Evolutionary conservation across 257 asterid genomes (phyloP).

Genomic region (Echium plantagineum): DNA sequence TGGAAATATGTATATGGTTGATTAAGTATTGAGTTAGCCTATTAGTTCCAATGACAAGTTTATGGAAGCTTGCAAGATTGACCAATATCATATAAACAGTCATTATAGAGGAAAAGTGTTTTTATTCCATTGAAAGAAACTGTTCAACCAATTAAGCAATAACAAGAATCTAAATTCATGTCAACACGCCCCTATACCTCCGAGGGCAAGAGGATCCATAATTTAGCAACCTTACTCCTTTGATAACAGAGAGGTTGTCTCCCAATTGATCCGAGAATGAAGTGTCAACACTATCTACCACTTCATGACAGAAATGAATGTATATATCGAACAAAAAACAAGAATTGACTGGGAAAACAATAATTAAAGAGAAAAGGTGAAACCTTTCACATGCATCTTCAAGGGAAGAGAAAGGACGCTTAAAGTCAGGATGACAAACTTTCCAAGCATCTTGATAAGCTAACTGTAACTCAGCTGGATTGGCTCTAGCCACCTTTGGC

Average conservation of each 20-base stretch:
- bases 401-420: constrained; percentile 79
- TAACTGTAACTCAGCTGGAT: constrained; percentile 47
- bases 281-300: no score
- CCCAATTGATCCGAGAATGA: no score
- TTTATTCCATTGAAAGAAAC: neutral
- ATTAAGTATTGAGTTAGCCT: neutral
- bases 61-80: no score
- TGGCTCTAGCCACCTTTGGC: constrained; percentile 16
- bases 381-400: constrained; percentile 95
- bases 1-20: no score
- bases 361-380: neutral
- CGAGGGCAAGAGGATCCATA: no score
- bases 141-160: neutral
- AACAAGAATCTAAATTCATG: neutral
- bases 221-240: no score
- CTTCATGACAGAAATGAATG: neutral
- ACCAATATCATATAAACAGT: no score
- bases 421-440: constrained; percentile 91
- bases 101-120: no score
- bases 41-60: neutral
- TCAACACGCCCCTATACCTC: no score
- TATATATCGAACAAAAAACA: neutral
- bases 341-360: neutral
- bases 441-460: constrained; percentile 99
- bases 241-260: no score